Percentiles rank a stretch among this genome's conserved stretches.
Evolutionary conservation across 306 rosid genomes (phyloP).

Genomic region (Acmispon strigosus): DNA sequence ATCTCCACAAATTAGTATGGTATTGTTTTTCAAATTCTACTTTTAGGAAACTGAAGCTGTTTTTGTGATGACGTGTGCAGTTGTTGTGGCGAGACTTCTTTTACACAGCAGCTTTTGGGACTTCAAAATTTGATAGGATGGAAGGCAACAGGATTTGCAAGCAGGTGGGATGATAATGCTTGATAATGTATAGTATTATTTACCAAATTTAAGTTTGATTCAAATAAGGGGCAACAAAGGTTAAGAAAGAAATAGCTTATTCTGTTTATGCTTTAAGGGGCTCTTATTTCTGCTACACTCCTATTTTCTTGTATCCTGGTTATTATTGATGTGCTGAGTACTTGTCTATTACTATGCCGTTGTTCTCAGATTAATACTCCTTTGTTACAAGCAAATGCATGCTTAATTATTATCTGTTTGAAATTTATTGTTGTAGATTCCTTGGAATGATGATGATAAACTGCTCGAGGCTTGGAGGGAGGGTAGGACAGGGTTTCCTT

Average conservation of each 20-base stretch:
- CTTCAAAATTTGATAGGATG: conserved; percentile 88
- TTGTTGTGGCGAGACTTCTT: conserved; percentile 92
- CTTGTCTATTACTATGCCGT: background rate
- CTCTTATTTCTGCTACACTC: background rate
- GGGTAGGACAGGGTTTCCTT: conserved; percentile 85
- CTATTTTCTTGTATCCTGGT: background rate
- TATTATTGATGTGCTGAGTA: background rate
- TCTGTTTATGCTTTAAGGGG: conserved; percentile 6
- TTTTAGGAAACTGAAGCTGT: conserved; percentile 25
- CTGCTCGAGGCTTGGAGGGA: conserved; percentile 88
- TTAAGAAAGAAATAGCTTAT: conserved; percentile 10
- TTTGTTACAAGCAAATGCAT: background rate
- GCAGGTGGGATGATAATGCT: conserved; percentile 45
- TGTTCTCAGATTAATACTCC: conserved; percentile 5
- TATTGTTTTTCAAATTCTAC: background rate
- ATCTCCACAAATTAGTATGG: conserved; percentile 6
- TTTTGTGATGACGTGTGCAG: conserved; percentile 29
- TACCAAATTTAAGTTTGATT: conserved; percentile 8
- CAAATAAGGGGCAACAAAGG: background rate
- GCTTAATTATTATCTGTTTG: background rate
- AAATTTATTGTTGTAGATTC: conserved; percentile 43
- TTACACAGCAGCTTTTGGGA: conserved; percentile 86
- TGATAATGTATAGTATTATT: background rate
- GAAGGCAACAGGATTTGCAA: conserved; percentile 77
- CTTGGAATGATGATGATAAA: conserved; percentile 77